Base-by-base conservation (phyloP, 192 early-diverging fungal genomes). In the Mortierella claussenii region DNA sequence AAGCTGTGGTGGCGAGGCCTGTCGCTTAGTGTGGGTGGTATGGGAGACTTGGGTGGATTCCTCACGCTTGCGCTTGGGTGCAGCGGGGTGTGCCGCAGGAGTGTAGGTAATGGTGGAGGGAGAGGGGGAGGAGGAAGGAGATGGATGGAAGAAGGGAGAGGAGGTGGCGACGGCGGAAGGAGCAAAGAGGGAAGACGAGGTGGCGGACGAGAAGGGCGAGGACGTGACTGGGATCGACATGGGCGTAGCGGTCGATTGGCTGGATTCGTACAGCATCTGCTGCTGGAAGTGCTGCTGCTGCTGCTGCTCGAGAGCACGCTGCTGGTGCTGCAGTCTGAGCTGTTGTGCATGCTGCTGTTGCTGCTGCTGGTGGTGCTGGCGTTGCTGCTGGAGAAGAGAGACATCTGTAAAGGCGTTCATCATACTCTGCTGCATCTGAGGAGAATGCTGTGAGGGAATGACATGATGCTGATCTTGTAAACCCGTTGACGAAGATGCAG, bases 51-150 rank as follows among this genome's bases (percentile, higher is more conserved):
- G n/a, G n/a, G n/a, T n/a, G n/a, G n/a, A n/a, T n/a, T 75, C 71
- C 13, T 76, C 73, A 15, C 51, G 64, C 53, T 76, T 76, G 36
- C 65, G 73, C 53, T 60, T 66, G 36, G 73, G 73, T 44, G 73
- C 73, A 26, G 73, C 73, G 31, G 73, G 73, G 59, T 76, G 73
- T 43, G 73, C 73, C 26, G 63, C 32, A 24, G 57, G 44, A 2
- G 59, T 57, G 24, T 61, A 57, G 20, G 44, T 27, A 17, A n/a
- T 66, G 51, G 42, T 54, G 42, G 9, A 43, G 3, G 4, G 15
- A 31, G 47, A 11, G 7, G 42, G 40, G 44, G 17, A 31, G 42
- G 33, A 34, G 28, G 31, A 11, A 36, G 28, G 46, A 43, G 28
- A 52, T 27, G 44, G 23, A 28, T 64, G 34, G 69, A 58, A 53